A percentile compares a stretch with the other conserved stretches of the same genome.
phyloP scores from a whole-genome alignment of 2,329 filamentous ascomycete genomes.

The Aspergillus pseudoglaucus region DNA sequence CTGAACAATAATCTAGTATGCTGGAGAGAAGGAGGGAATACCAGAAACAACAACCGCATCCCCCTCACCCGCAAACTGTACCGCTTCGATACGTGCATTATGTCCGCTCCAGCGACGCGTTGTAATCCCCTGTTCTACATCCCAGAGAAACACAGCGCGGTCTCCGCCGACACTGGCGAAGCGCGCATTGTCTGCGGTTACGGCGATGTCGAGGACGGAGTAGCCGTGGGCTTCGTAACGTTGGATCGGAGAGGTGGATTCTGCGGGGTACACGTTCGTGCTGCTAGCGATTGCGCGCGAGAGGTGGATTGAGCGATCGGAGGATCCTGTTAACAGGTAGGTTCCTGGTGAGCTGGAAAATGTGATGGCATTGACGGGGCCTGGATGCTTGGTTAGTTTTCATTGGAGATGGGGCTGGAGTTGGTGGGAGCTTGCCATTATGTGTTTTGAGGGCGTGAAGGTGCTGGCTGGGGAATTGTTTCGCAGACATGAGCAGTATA shows the following conservation, averaged over 20 bases:
- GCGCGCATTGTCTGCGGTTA: constrained; percentile 67
- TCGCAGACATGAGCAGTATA: constrained; percentile 17
- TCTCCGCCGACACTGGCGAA: constrained; percentile 89
- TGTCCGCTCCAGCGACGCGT: constrained; percentile 69
- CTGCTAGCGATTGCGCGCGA: constrained; percentile 57
- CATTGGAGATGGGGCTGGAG: neutral
- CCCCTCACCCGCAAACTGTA: constrained; percentile 68
- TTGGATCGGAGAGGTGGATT: constrained; percentile 62
- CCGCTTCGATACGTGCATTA: constrained; percentile 67
- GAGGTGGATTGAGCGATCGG: constrained; percentile 77
- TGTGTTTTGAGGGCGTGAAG: constrained; percentile 42
- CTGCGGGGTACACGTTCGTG: constrained; percentile 27
- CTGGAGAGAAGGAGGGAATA: constrained; percentile 8
- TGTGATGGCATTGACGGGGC: constrained; percentile 64
- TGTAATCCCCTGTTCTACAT: constrained; percentile 75
- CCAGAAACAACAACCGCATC: constrained; percentile 66
- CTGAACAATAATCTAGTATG: neutral
- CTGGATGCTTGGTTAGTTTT: constrained; percentile 32
- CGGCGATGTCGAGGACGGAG: constrained; percentile 74
- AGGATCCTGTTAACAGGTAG: constrained; percentile 77
- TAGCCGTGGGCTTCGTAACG: constrained; percentile 87
- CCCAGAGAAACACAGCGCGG: constrained; percentile 87
- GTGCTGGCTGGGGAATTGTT: constrained; percentile 31
- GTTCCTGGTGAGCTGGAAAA: constrained; percentile 68
- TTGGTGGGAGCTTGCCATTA: constrained; percentile 27